phyloP scores from a whole-genome alignment of 179 eudicot genomes.

The Carnegiea gigantea region DNA sequence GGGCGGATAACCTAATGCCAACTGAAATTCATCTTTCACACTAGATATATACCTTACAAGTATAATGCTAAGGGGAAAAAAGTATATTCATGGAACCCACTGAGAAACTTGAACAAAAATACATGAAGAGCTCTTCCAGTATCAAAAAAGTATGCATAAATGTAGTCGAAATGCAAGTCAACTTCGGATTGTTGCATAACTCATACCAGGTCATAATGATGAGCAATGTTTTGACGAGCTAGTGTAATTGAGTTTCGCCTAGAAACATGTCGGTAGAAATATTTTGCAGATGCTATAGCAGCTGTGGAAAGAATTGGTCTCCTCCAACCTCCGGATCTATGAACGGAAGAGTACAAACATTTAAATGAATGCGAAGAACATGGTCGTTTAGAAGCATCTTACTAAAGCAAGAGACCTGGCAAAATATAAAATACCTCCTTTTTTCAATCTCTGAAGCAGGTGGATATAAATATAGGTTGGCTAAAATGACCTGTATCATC shows the following conservation, averaged over 20 bases:
- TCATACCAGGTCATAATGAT: slow-evolving; percentile 90
- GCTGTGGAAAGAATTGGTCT: slow-evolving; percentile 78
- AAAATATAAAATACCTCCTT: slow-evolving; percentile 43
- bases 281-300: slow-evolving; percentile 73
- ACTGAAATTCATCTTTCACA: too few species aligned
- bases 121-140: neutral
- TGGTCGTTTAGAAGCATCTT: neutral
- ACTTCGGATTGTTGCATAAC: neutral
- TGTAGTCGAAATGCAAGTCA: neutral
- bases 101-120: too few species aligned
- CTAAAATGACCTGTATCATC: slow-evolving; percentile 56
- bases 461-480: slow-evolving; percentile 54
- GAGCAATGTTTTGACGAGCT: slow-evolving; percentile 87
- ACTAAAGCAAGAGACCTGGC: neutral
- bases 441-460: slow-evolving; percentile 36
- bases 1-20: too few species aligned
- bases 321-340: slow-evolving; percentile 78
- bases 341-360: neutral
- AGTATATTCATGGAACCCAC: too few species aligned
- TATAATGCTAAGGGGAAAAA: too few species aligned
- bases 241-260: slow-evolving; percentile 72
- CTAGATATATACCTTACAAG: too few species aligned
- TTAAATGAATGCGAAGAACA: neutral
- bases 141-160: neutral
- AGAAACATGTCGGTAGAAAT: slow-evolving; percentile 64